Evolutionary conservation across 768 basidiomycete species (phyloP).

Genomic region (Amanita exitialis): DNA sequence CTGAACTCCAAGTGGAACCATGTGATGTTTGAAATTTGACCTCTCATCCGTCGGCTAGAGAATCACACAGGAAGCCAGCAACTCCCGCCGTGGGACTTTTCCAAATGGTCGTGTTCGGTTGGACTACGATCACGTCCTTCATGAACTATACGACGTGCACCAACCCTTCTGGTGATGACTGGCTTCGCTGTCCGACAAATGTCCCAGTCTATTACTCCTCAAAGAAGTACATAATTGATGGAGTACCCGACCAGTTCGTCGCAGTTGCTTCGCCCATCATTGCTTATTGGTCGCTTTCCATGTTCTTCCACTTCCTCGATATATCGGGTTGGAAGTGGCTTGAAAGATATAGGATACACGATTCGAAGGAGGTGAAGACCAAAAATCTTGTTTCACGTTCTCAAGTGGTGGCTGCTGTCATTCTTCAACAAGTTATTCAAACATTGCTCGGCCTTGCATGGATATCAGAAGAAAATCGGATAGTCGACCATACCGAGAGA

Average conservation of each 20-base stretch:
- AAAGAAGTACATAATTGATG: constrained; percentile 35
- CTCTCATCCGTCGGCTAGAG: too few relatives aligned
- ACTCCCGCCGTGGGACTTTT: neutral
- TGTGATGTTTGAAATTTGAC: too few relatives aligned
- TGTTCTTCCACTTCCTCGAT: constrained; percentile 80
- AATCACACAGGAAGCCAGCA: too few relatives aligned
- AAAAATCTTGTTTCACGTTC: constrained; percentile 65
- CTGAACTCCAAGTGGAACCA: too few relatives aligned
- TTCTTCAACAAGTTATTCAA: constrained; percentile 82
- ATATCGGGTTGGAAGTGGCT: constrained; percentile 66
- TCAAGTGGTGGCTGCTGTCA: constrained; percentile 71
- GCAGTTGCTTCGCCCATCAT: constrained; percentile 67
- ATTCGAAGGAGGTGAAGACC: constrained; percentile 65
- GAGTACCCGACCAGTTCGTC: constrained; percentile 60
- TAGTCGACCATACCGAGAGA: constrained; percentile 27
- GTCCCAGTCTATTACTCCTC: constrained; percentile 49
- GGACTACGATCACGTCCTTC: constrained; percentile 11
- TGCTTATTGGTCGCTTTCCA: constrained; percentile 77
- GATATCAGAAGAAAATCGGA: constrained; percentile 37
- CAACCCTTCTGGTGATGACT: constrained; percentile 20
- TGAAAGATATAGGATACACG: constrained; percentile 81
- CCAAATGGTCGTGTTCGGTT: too few relatives aligned
- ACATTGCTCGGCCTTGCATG: constrained; percentile 64
- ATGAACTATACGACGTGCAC: constrained; percentile 30
- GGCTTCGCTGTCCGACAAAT: constrained; percentile 24